Base-by-base conservation (phyloP, 805 yeast genomes). In the Cyberlindnera amylophila region DNA sequence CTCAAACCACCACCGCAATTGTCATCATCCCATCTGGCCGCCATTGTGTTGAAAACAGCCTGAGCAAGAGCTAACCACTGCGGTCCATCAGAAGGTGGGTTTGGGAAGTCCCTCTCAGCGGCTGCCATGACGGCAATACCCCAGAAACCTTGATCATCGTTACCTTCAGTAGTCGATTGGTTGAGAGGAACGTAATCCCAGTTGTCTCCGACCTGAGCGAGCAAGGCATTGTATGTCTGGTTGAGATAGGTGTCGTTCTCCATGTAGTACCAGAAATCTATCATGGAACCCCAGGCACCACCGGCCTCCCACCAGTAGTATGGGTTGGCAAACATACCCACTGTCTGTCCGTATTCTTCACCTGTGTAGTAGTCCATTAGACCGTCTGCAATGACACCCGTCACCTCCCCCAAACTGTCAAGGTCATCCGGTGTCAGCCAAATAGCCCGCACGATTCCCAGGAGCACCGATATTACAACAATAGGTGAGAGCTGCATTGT, bases 251-350 rank as follows among this genome's bases (percentile, higher is more conserved):
- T 77, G 54, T 75, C 78, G 61, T 86, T 80, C 35, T 79, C 71
- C 65, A 86, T 80, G 59, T 74, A 79, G 54, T 64, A 79, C 69
- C 84, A 71, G 55, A 77, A 82, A 58, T 86, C 93, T 30, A 88
- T 65, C 66, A 82, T 56, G 2, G 65, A 57, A 6, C 71, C 71
- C 65, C 65, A 72, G 1, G 84, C 88, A 43, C 86, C 93, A 52
- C 95, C 95, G 24, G 93, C 89, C 64, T 84, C 86, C 95, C 95
- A 86, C 95, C 95, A 86, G 67, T 85, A 86, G 70, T 86, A 86
- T 3, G 95, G 95, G 51, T 63, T 52, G 11, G 75, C 67, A 61
- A 86, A 82, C 82, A 77, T 71, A 26, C 95, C 95, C 13, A 83
- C 69, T 15, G 84, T 71, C 32, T 85, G 82, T 27, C 93, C 95